A percentile compares a stretch with the other conserved stretches of the same genome.
These are phyloP conservation scores for Ustilago nuda DNA, from an alignment of 1,284 basidiomycete species.

Conservation along the genomic window DNA sequence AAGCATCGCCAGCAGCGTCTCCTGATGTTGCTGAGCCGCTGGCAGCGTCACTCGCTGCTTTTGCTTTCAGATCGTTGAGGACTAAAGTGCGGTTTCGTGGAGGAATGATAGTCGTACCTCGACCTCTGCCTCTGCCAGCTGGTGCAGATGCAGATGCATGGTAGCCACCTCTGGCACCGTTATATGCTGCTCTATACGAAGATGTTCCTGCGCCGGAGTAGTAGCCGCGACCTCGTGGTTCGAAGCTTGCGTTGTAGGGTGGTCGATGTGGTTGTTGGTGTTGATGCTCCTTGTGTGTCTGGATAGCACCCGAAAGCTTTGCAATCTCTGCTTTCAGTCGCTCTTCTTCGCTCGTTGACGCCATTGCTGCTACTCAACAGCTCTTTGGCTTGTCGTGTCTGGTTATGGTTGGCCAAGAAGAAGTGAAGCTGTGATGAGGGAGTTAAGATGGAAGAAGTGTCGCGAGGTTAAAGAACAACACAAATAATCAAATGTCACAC, in stretches of 20 bases:
- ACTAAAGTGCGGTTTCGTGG: slow-evolving; percentile 50
- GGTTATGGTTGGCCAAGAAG: not conserved
- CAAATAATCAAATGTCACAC: slow-evolving; percentile 7
- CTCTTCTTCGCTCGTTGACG: slow-evolving; percentile 50
- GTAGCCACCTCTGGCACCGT: slow-evolving; percentile 18
- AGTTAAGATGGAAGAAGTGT: slow-evolving; percentile 11
- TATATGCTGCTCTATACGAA: slow-evolving; percentile 24
- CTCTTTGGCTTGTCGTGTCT: not conserved
- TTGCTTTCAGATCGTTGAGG: slow-evolving; percentile 35
- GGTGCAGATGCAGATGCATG: not conserved
- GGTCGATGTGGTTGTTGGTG: slow-evolving; percentile 14
- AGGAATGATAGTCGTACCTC: slow-evolving; percentile 24
- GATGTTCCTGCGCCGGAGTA: slow-evolving; percentile 8
- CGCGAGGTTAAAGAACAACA: slow-evolving; percentile 16
- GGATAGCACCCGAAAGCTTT: slow-evolving; percentile 63
- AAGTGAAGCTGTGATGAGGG: not conserved
- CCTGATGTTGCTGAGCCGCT: not conserved
- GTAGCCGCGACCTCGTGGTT: slow-evolving; percentile 23
- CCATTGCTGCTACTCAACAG: slow-evolving; percentile 9
- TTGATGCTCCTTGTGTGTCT: slow-evolving; percentile 42
- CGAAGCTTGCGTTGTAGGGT: slow-evolving; percentile 11
- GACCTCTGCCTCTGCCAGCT: slow-evolving; percentile 28
- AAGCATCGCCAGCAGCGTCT: not conserved
- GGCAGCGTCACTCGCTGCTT: not conserved
- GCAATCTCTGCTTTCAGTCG: slow-evolving; percentile 62